Conservation (phyloP, 371 early-diverging fungal genomes). For the Rhizomucor pusillus region DNA sequence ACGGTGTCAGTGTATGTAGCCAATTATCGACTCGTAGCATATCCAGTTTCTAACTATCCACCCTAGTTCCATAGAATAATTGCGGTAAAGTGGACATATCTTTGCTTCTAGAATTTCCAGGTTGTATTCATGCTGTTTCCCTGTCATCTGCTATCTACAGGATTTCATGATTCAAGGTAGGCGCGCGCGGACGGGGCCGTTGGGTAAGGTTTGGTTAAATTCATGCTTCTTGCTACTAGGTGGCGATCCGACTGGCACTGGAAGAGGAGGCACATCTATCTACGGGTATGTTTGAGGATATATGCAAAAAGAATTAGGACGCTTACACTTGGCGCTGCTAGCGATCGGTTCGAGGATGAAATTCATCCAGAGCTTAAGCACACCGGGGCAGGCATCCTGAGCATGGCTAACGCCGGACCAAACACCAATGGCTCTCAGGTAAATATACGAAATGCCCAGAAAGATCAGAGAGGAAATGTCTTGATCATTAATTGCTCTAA, state of each 20-base stretch:
- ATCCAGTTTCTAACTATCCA: not conserved
- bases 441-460: not conserved
- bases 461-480: conserved; percentile 4
- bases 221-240: conserved; percentile 9
- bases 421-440: conserved; percentile 85
- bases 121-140: not conserved
- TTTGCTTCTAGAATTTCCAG: not conserved
- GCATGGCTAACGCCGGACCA: conserved; percentile 88
- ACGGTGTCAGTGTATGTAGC: conserved; percentile 62
- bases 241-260: conserved; percentile 63
- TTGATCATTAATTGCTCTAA: not conserved
- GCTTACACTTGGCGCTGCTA: conserved; percentile 4
- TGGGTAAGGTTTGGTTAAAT: not conserved
- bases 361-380: conserved; percentile 71
- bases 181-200: not conserved
- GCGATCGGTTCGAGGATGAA: conserved; percentile 79
- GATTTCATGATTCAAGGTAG: conserved; percentile 85
- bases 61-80: conserved; percentile 80
- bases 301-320: not conserved
- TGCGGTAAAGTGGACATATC: conserved; percentile 35
- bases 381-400: conserved; percentile 74
- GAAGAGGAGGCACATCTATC: conserved; percentile 65
- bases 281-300: conserved; percentile 45
- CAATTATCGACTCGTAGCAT: not conserved
- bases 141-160: conserved; percentile 13